These are phyloP conservation scores for Naganishia sp. DNA, from an alignment of 1,284 basidiomycete genomes.

Conservation along the genomic window DNA sequence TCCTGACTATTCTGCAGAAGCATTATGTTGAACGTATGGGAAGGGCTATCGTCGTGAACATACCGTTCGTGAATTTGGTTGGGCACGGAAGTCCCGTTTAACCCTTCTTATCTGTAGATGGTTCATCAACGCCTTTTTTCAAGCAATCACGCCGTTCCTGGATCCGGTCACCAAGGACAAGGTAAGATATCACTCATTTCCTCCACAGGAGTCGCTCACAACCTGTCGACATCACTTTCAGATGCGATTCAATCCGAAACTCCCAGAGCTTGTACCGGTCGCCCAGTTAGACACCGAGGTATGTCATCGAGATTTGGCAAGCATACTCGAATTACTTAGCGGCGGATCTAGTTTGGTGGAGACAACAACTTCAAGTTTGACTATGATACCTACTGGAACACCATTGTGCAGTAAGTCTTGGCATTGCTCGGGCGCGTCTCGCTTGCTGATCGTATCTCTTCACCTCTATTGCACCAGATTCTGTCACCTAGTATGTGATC, in stretches of 20 bases:
- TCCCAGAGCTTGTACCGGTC: constrained; percentile 70
- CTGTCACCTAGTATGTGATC: constrained; percentile 19
- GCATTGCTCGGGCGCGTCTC: not conserved
- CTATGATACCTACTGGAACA: constrained; percentile 73
- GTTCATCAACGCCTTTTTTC: constrained; percentile 81
- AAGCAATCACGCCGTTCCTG: constrained; percentile 80
- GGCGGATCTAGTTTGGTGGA: constrained; percentile 65
- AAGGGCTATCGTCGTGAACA: constrained; percentile 78
- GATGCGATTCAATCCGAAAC: constrained; percentile 85
- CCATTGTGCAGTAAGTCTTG: constrained; percentile 64
- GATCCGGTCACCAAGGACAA: constrained; percentile 89
- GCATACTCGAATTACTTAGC: not conserved
- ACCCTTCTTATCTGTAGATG: constrained; percentile 39
- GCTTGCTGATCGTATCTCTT: not conserved
- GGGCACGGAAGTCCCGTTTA: constrained; percentile 17
- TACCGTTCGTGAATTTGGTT: constrained; percentile 59
- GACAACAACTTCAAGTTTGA: constrained; percentile 76
- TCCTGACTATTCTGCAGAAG: constrained; percentile 79
- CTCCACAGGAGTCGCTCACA: not conserved
- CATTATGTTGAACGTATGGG: constrained; percentile 79
- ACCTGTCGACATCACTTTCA: constrained; percentile 41
- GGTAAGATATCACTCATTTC: constrained; percentile 54
- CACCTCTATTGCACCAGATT: not conserved
- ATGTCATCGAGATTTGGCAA: not conserved
- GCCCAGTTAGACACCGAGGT: constrained; percentile 73